Percentiles rank a stretch among this genome's conserved stretches.
These are phyloP conservation scores for Colletotrichum abscissum DNA, from an alignment of 2,329 filamentous ascomycete species.

Conservation along the genomic window DNA sequence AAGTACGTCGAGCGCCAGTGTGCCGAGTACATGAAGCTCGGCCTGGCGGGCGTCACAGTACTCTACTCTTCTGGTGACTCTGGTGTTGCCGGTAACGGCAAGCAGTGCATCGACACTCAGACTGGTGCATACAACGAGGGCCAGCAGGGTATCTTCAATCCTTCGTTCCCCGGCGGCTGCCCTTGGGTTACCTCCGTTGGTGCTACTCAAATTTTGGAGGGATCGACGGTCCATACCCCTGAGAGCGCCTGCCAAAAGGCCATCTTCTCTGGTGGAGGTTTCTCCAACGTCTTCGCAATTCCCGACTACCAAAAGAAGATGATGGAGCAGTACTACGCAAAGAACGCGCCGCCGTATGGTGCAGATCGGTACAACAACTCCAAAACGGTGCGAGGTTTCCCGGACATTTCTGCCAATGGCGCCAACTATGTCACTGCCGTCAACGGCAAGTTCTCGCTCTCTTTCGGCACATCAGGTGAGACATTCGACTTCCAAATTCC, in stretches of 20 bases:
- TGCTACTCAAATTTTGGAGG: constrained; percentile 57
- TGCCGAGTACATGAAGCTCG: constrained; percentile 67
- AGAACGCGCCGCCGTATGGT: constrained; percentile 53
- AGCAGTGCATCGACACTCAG: constrained; percentile 47
- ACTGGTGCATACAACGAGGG: constrained; percentile 47
- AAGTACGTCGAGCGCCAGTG: constrained; percentile 64
- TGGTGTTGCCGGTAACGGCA: constrained; percentile 54
- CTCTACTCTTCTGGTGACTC: constrained; percentile 63
- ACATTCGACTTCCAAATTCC: too few relatives aligned
- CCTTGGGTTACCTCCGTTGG: constrained; percentile 64
- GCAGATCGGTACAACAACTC: constrained; percentile 57
- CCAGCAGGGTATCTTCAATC: constrained; percentile 52
- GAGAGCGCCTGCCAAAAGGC: constrained; percentile 59
- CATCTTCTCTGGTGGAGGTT: constrained; percentile 61
- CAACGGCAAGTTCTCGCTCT: constrained; percentile 52
- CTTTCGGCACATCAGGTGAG: constrained; percentile 59
- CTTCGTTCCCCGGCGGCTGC: constrained; percentile 58
- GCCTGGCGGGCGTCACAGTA: constrained; percentile 61
- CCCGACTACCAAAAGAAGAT: constrained; percentile 59
- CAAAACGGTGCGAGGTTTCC: constrained; percentile 56
- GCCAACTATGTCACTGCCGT: constrained; percentile 56
- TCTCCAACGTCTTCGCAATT: constrained; percentile 59
- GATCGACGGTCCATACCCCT: constrained; percentile 50
- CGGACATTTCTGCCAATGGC: constrained; percentile 59
- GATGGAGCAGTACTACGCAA: constrained; percentile 52